Base-by-base conservation (phyloP, 1,139 yeast genomes). In the Magnusiomyces tetraspermus region DNA sequence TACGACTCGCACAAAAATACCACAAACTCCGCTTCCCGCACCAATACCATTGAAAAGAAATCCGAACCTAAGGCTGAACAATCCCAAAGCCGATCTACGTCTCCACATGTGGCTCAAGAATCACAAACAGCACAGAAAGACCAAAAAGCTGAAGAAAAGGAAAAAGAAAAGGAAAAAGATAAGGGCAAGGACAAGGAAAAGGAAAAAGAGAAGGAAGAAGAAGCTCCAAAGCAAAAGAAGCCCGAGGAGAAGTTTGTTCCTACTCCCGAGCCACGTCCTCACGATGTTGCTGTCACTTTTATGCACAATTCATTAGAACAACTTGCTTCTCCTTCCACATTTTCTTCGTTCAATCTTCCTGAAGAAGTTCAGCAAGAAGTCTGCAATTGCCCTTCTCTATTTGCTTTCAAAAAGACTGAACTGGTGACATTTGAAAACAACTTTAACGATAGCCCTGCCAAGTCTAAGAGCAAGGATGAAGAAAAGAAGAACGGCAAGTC, bases 221-320 rank as follows among this genome's bases (percentile, higher is more conserved):
- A 3, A 3, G 15, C 30, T 3, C 17, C 28, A 3, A 11, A 41
- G 23, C 30, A 28, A 11, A 24, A 41, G 26, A 17, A 41, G 17
- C 38, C 40, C 13, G 45, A 31, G n/a, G 38, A 15, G 2, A 28
- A 30, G 11, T 45, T 17, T n/a, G 23, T 45, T 31, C 48, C 48
- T 45, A 13, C 24, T 17, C 48, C 48, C 10, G 26, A 45, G 17
- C 48, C 23, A 5, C 37, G 48, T 17, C 15, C 40, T 2, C 48
- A 38, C 10, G 48, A 45, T 19, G 40, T 45, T 30, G 48, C 48
- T 45, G 38, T 45, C 38, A 33, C 37, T 17, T 45, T 17, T 21
- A 45, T 45, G 48, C 37, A 45, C 26, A 24, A 45, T 10, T 31
- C 38, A 11, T 17, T 45, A 22, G 38, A 19, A 13, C 23, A 24